Evolutionary conservation across 1,284 basidiomycete genomes (phyloP).

Genomic region (Malassezia cuniculi): DNA sequence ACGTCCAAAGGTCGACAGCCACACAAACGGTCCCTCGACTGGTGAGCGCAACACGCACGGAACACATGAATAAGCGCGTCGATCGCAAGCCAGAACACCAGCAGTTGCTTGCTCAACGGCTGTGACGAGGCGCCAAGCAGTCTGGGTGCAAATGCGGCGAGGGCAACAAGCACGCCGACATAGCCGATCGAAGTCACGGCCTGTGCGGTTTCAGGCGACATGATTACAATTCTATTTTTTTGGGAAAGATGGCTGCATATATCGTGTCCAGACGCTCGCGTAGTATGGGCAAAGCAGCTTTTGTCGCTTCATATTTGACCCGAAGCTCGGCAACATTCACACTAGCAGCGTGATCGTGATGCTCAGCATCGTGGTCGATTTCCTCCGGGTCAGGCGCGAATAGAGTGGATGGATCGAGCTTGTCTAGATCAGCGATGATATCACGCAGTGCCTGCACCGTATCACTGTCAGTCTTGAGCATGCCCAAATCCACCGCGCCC

Average conservation of each 20-base stretch:
- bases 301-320: too few species aligned
- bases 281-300: too few species aligned
- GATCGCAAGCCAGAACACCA: conserved; percentile 37
- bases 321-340: too few species aligned
- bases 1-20: conserved; percentile 20
- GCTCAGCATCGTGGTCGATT: too few species aligned
- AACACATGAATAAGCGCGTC: conserved; percentile 31
- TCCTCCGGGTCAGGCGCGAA: conserved; percentile 18
- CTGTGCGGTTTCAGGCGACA: not conserved
- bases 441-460: too few species aligned
- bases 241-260: too few species aligned
- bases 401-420: conserved; percentile 8
- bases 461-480: too few species aligned
- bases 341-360: too few species aligned
- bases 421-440: not conserved
- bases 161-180: not conserved
- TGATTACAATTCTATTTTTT: too few species aligned
- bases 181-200: not conserved
- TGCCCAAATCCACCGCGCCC: too few species aligned
- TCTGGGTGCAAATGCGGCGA: not conserved
- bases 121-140: not conserved
- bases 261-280: too few species aligned
- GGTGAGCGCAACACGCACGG: conserved; percentile 1
- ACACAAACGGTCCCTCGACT: conserved; percentile 36
- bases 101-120: not conserved